Evolutionary conservation across 306 rosid genomes (phyloP).

Genomic region (Vicia faba): DNA sequence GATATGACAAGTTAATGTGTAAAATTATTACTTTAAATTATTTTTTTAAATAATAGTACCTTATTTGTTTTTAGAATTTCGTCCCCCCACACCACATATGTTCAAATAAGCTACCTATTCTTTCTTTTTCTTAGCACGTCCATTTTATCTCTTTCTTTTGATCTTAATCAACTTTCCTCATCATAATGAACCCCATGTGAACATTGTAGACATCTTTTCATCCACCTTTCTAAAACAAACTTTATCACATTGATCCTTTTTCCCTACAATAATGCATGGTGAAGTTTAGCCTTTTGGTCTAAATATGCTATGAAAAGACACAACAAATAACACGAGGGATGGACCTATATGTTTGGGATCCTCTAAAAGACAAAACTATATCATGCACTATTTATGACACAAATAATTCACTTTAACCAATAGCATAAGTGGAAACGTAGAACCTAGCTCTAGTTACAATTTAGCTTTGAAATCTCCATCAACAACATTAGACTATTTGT

Average conservation of each 20-base stretch:
- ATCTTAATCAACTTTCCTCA: conserved; percentile 33
- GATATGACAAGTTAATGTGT: too few relatives aligned
- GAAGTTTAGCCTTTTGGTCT: conserved; percentile 33
- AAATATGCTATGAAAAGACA: conserved; percentile 43
- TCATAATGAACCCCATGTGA: conserved; percentile 37
- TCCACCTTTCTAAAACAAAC: conserved; percentile 40
- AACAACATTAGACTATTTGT: too few relatives aligned
- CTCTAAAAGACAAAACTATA: conserved; percentile 25
- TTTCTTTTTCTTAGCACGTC: neutral
- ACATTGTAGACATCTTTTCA: conserved; percentile 31
- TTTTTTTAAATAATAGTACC: neutral
- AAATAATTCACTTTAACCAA: conserved; percentile 27
- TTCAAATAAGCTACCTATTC: neutral
- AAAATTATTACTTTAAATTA: too few relatives aligned
- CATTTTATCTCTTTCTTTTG: neutral
- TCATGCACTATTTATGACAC: conserved; percentile 20
- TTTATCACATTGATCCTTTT: conserved; percentile 34
- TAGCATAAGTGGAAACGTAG: conserved; percentile 32
- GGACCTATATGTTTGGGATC: conserved; percentile 39
- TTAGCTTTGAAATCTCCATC: conserved; percentile 32
- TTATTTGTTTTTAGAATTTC: neutral
- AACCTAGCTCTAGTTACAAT: conserved; percentile 42
- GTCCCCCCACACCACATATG: conserved; percentile 15
- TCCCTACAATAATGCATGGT: conserved; percentile 31
- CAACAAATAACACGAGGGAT: conserved; percentile 37